phyloP scores from a whole-genome alignment of 306 rosid species.

The Glycine soja region DNA sequence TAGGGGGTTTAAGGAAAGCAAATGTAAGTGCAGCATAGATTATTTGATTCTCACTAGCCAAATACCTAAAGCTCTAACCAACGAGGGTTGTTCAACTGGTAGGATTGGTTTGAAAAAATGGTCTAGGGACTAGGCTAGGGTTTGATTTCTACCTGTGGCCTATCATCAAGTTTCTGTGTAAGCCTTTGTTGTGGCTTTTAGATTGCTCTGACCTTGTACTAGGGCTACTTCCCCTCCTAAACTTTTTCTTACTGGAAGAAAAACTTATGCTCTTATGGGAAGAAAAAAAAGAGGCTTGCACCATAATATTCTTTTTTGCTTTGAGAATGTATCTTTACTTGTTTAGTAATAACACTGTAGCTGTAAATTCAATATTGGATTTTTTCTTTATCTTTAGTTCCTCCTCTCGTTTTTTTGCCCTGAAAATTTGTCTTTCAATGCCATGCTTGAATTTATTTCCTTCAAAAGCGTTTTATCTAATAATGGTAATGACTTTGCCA shows the following conservation, averaged over 20 bases:
- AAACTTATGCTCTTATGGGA: not conserved
- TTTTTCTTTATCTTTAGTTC: not conserved
- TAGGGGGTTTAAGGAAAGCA: slow-evolving; percentile 2
- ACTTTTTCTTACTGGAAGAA: not conserved
- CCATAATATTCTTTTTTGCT: slow-evolving; percentile 20
- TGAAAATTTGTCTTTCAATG: slow-evolving; percentile 26
- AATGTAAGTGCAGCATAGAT: not conserved
- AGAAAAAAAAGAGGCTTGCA: not conserved
- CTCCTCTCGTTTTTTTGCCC: not conserved
- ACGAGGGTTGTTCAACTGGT: not conserved
- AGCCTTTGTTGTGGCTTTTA: slow-evolving; percentile 5
- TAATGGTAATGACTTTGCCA: slow-evolving; percentile 24
- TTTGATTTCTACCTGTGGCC: not conserved
- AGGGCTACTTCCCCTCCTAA: not conserved
- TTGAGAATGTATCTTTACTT: slow-evolving; percentile 27
- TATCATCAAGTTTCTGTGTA: slow-evolving; percentile 14
- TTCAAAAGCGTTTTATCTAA: not conserved
- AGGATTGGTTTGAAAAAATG: slow-evolving; percentile 1
- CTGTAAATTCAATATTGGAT: slow-evolving; percentile 19
- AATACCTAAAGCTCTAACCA: slow-evolving; percentile 1
- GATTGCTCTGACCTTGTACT: slow-evolving; percentile 27
- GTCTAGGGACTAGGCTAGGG: not conserved
- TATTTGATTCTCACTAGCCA: slow-evolving; percentile 21
- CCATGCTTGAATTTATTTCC: slow-evolving; percentile 18
- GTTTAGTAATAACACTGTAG: not conserved